These are phyloP conservation scores for Eleusine indica DNA, from an alignment of 176 grass and related monocot species.

Conservation along the genomic window DNA sequence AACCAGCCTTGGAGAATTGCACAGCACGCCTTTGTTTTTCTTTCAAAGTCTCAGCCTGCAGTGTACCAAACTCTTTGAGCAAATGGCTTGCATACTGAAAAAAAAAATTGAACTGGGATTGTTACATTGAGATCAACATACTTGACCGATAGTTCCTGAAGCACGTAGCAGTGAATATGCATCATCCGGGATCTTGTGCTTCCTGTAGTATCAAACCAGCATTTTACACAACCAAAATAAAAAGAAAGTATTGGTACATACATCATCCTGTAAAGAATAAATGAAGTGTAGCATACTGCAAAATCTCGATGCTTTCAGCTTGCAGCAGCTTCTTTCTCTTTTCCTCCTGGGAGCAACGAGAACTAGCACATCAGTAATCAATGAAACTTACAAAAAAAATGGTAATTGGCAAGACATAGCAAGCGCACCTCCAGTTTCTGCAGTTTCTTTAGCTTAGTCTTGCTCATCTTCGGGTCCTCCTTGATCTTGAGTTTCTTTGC, in stretches of 20 bases:
- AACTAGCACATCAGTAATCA: slow-evolving; percentile 1
- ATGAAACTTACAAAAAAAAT: neutral
- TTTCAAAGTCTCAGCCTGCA: slow-evolving; percentile 80
- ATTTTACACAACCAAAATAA: slow-evolving; percentile 31
- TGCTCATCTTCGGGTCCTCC: slow-evolving; percentile 69
- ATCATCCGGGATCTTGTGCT: slow-evolving; percentile 77
- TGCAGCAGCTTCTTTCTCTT: slow-evolving; percentile 72
- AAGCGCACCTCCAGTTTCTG: slow-evolving; percentile 75
- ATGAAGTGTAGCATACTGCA: slow-evolving; percentile 57
- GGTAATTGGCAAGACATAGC: neutral
- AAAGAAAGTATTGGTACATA: slow-evolving; percentile 11
- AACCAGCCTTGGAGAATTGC: slow-evolving; percentile 78
- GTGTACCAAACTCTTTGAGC: slow-evolving; percentile 19
- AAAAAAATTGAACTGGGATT: slow-evolving; percentile 1
- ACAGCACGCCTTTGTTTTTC: slow-evolving; percentile 73
- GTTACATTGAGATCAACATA: slow-evolving; percentile 34
- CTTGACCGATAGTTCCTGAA: slow-evolving; percentile 89
- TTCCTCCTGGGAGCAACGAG: slow-evolving; percentile 64
- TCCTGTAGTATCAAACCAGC: slow-evolving; percentile 47
- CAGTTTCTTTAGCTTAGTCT: slow-evolving; percentile 75
- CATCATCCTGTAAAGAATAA: slow-evolving; percentile 23
- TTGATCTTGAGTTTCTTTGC: slow-evolving; percentile 54
- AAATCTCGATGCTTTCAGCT: slow-evolving; percentile 70
- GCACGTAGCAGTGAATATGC: slow-evolving; percentile 73
- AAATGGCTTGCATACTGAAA: slow-evolving; percentile 2